Base-by-base conservation (phyloP, 768 basidiomycete species). In the Phaeolepiota aurea region DNA sequence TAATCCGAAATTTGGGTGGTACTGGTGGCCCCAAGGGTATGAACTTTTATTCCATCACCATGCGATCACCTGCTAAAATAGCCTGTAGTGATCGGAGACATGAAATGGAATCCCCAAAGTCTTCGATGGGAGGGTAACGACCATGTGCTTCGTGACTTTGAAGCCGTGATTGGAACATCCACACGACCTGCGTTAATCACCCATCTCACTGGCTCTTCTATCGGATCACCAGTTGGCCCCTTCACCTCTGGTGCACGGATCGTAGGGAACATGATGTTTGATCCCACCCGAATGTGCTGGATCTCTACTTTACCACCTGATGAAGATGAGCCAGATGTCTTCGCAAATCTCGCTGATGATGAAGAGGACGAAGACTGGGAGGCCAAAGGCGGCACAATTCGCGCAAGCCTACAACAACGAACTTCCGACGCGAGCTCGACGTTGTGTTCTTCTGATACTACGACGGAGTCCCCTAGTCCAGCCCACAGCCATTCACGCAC, bases 91-190 rank as follows among this genome's bases (percentile, higher is more conserved):
- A 77, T 94, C 43, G 92, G 91, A 15, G 89, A 93, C 41, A 99
- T 99, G 94, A 87, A 79, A 53, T 99, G 91, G 88, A 98, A 99
- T 61, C 93, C 94, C 30, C 66, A 63, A 13, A 80, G 79, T 2
- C 75, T 87, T 12, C 83, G 89, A 23, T 99, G 94, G 94, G 94
- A 99, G 68, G 94, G 94, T 39, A 98, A 99, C 59, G 94, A 99
- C 48, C 81, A 86, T 44, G 77, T 79, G 12, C 71, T 97, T 20
- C 82, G 86, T 43, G 92, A 91, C 41, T 99, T 98, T 57, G 94
- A 98, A 32, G 78, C 77, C 13, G 82, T 75, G 12, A 74, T 87
- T 35, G 79, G 81, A 35, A 82, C 84, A 10, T 89, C 91, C 3
- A 83, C 83, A 11, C 83, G 94, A 19, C 94, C 94, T 4, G 94